These are phyloP conservation scores for Ceratocystis alfenasii DNA, from an alignment of 2,329 filamentous ascomycete genomes.

Conservation along the genomic window DNA sequence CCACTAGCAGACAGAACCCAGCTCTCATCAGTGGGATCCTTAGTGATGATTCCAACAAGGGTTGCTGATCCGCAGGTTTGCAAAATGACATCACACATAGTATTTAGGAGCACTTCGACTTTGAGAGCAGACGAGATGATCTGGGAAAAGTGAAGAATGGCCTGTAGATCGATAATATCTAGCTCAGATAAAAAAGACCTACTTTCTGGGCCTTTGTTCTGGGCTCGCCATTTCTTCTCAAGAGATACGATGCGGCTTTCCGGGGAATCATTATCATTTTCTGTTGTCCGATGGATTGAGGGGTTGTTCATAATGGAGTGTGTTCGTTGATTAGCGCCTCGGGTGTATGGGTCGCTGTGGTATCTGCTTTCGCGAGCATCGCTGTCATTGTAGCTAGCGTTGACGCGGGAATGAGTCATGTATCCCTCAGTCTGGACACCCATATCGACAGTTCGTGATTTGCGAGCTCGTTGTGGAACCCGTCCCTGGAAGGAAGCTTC, in stretches of 20 bases:
- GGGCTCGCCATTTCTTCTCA: constrained; percentile 11
- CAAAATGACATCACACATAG: constrained; percentile 70
- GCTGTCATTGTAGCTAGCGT: constrained; percentile 10
- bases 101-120: constrained; percentile 62
- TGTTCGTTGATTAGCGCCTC: constrained; percentile 10
- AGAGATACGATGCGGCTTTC: not conserved
- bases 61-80: constrained; percentile 64
- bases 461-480: constrained; percentile 49
- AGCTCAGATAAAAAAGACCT: constrained; percentile 57
- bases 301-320: constrained; percentile 12
- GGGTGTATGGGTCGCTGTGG: not conserved
- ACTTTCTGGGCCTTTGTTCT: constrained; percentile 34
- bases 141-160: constrained; percentile 66
- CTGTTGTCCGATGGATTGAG: not conserved
- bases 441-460: constrained; percentile 47
- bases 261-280: not conserved
- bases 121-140: constrained; percentile 68
- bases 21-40: constrained; percentile 43
- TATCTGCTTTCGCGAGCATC: constrained; percentile 1
- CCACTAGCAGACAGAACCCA: constrained; percentile 68
- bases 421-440: constrained; percentile 59
- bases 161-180: constrained; percentile 72
- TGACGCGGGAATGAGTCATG: constrained; percentile 12
- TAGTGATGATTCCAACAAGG: constrained; percentile 60
- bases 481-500: constrained; percentile 39